These are phyloP conservation scores for Fusarium temperatum DNA, from an alignment of 2,329 filamentous ascomycete species.

Conservation along the genomic window DNA sequence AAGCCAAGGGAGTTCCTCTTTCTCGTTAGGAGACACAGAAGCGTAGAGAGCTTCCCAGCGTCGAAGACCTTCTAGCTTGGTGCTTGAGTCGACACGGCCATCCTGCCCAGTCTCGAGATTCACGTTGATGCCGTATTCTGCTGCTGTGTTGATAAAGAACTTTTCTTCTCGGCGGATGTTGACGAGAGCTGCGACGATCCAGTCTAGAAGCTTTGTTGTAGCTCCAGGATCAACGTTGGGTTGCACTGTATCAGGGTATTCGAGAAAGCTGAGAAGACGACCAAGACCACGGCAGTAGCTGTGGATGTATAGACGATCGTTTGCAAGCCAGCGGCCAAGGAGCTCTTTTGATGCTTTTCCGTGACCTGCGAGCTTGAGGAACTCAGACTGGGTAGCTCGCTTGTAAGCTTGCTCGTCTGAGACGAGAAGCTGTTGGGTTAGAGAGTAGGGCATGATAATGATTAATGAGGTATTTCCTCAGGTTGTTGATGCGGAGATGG, in stretches of 20 bases:
- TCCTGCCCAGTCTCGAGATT: conserved; percentile 42
- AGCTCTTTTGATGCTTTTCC: conserved; percentile 65
- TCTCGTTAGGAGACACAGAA: conserved; percentile 59
- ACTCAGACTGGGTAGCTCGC: conserved; percentile 70
- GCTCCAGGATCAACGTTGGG: conserved; percentile 39
- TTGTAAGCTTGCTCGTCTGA: conserved; percentile 57
- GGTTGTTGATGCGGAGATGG: conserved; percentile 13
- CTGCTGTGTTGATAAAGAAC: conserved; percentile 73
- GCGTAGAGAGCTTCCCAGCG: conserved; percentile 60
- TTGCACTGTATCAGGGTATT: conserved; percentile 55
- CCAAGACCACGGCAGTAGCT: conserved; percentile 75
- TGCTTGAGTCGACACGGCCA: conserved; percentile 40
- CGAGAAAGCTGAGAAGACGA: conserved; percentile 68
- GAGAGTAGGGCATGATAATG: conserved; percentile 44
- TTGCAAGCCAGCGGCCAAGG: conserved; percentile 74
- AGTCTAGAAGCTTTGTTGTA: conserved; percentile 66
- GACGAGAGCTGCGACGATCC: conserved; percentile 70
- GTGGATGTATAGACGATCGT: conserved; percentile 76
- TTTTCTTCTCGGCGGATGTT: conserved; percentile 73
- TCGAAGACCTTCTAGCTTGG: conserved; percentile 52
- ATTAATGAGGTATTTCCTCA: not conserved
- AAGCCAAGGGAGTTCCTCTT: conserved; percentile 58
- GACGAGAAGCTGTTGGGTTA: conserved; percentile 66
- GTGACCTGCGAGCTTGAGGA: conserved; percentile 71
- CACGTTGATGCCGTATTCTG: conserved; percentile 66